Evolutionary conservation across 1,284 basidiomycete species (phyloP).

Genomic region (Puccinia triticina): DNA sequence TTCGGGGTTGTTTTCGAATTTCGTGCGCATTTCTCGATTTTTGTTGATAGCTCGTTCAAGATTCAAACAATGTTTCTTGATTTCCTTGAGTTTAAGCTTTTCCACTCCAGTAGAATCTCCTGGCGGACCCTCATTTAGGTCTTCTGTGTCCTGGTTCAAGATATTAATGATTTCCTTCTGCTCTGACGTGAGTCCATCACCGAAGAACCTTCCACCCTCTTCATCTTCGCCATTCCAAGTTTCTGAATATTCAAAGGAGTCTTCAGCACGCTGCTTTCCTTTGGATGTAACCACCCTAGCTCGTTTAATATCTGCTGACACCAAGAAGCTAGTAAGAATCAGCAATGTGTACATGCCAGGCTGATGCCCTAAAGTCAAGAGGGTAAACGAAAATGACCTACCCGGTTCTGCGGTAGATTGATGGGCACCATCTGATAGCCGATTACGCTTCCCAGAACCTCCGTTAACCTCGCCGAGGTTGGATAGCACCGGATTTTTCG

Average conservation of each 20-base stretch:
- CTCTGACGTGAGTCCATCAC: conserved; percentile 39
- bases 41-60: conserved; percentile 87
- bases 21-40: conserved; percentile 82
- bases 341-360: background rate
- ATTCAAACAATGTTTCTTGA: conserved; percentile 74
- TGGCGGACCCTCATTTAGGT: conserved; percentile 9
- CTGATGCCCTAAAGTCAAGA: background rate
- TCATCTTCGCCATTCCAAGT: conserved; percentile 35
- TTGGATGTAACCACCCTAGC: conserved; percentile 24
- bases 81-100: conserved; percentile 70
- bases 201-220: conserved; percentile 49
- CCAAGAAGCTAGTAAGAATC: conserved; percentile 6
- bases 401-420: conserved; percentile 9
- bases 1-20: conserved; percentile 58
- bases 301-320: conserved; percentile 27
- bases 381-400: background rate
- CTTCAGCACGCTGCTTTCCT: conserved; percentile 45
- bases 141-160: conserved; percentile 31
- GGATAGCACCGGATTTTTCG: conserved; percentile 25
- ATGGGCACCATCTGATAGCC: conserved; percentile 15
- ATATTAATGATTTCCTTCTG: conserved; percentile 49
- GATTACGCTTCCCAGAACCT: conserved; percentile 16
- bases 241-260: conserved; percentile 19
- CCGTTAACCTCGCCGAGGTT: conserved; percentile 4
- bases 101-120: conserved; percentile 60